Percentiles rank a stretch among this genome's conserved stretches.
Conservation (phyloP, 768 basidiomycete species). For the Leccinum uliginosum region DNA sequence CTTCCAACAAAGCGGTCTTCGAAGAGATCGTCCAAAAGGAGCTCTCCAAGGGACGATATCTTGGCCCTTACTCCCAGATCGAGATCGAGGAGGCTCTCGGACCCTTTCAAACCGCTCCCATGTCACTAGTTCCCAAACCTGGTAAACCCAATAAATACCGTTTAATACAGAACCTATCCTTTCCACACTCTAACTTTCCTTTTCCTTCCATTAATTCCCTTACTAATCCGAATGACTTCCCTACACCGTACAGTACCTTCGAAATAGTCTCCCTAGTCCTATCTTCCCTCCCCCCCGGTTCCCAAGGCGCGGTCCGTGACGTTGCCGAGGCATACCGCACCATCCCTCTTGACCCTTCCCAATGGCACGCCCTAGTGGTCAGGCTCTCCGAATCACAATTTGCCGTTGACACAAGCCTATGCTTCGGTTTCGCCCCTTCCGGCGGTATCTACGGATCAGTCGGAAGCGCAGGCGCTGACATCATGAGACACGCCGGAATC, state of each 20-base stretch:
- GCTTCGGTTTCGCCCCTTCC: no score
- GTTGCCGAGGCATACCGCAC: constrained; percentile 10
- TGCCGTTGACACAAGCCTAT: background rate
- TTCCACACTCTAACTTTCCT: background rate
- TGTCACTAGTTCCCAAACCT: background rate
- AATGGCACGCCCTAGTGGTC: constrained; percentile 31
- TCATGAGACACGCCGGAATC: background rate
- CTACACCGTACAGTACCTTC: background rate
- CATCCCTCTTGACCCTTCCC: constrained; percentile 26
- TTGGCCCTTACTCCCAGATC: background rate
- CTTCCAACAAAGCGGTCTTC: background rate
- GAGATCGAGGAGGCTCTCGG: background rate
- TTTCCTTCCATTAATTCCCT: background rate
- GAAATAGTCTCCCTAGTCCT: background rate
- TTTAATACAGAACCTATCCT: background rate
- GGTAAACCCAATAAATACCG: background rate
- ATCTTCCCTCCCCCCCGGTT: background rate
- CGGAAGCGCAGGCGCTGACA: background rate
- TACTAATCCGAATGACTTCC: background rate
- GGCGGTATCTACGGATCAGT: no score
- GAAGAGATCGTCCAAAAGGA: background rate
- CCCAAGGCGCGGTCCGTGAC: background rate
- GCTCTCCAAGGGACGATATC: background rate
- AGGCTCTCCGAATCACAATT: background rate
- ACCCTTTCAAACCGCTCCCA: background rate